Conservation (phyloP, 192 early-diverging fungal species). For the Cladochytrium replicatum region DNA sequence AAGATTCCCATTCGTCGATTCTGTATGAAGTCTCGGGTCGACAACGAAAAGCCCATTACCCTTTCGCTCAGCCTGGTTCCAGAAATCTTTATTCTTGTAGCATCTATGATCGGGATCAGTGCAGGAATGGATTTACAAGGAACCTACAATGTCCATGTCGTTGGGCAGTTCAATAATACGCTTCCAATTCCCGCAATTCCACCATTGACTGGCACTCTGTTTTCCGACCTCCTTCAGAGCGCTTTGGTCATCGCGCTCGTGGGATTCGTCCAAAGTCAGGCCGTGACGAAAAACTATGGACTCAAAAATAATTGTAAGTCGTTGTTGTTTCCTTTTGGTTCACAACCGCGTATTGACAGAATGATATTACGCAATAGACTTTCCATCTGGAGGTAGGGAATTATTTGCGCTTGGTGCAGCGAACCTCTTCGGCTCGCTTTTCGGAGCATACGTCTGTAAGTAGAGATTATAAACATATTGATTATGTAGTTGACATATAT, state of each 20-base stretch:
- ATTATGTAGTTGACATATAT: slow-evolving; percentile 1
- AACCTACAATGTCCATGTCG: slow-evolving; percentile 15
- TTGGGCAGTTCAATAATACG: slow-evolving; percentile 24
- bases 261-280: slow-evolving; percentile 31
- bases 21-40: slow-evolving; percentile 1
- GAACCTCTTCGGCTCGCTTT: slow-evolving; percentile 29
- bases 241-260: slow-evolving; percentile 27
- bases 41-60: neutral
- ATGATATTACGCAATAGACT: too few species aligned
- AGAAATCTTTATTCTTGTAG: slow-evolving; percentile 22
- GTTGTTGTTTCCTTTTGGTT: neutral
- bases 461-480: neutral
- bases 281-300: slow-evolving; percentile 25
- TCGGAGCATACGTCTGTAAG: slow-evolving; percentile 22
- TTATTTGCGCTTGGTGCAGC: slow-evolving; percentile 34
- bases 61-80: slow-evolving; percentile 7
- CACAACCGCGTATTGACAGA: neutral
- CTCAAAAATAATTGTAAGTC: slow-evolving; percentile 19
- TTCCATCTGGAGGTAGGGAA: slow-evolving; percentile 28
- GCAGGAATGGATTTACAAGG: slow-evolving; percentile 10
- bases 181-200: slow-evolving; percentile 16
- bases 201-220: slow-evolving; percentile 6
- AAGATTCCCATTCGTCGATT: too few species aligned
- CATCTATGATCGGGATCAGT: slow-evolving; percentile 20
- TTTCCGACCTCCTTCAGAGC: slow-evolving; percentile 13